Base-by-base conservation (phyloP, 164 flowering plant genomes). In the Dillenia suffruticosa region DNA sequence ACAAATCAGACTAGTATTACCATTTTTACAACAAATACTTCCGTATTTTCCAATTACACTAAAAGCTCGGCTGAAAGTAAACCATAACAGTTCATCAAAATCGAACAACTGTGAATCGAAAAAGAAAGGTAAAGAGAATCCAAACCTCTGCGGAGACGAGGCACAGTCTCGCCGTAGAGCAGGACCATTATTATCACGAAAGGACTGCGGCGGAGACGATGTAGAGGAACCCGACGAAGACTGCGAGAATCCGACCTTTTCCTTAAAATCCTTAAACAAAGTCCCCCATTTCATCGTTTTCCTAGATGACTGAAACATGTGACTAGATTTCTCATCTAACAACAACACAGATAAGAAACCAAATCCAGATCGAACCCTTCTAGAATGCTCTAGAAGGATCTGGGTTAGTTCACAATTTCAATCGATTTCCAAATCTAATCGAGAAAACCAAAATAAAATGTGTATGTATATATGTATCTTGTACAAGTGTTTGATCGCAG, bases 211-310 rank as follows among this genome's bases (percentile, higher is more conserved):
- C 16, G 15, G 83, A 53, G 44, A 63, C 15, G 84, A 49, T 12
- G 79, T 26, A 16, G 82, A 22, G 24, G 75, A 50, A 14, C 68
- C 4, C 0, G 81, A 47, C 5, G 78, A 61, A 46, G 85, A 54
- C 32, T 67, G 85, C 17, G 88, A 69, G 54, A 91, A 61, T 9
- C 99, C 97, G 56, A 94, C 99, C 82, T 89, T 94, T 76, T 91
- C 96, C 68, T 80, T 94, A 58, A 91, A 75, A 76, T 94, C 97
- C 80, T 89, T 88, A 74, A 94, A 87, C 93, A 94, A 85, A 82
- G 96, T 65, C 46, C 54, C 84, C 99, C 97, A 94, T 94, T 91
- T 94, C 99, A 94, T 94, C 73, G 87, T 82, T 83, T 70, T 70
- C 67, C 81, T 64, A 47, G 79, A 75, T 66, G 80, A 70, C 61